Percentiles rank a stretch among this genome's conserved stretches.
Evolutionary conservation across 2,329 filamentous ascomycete species (phyloP).

Genomic region (Penicillium sp.): DNA sequence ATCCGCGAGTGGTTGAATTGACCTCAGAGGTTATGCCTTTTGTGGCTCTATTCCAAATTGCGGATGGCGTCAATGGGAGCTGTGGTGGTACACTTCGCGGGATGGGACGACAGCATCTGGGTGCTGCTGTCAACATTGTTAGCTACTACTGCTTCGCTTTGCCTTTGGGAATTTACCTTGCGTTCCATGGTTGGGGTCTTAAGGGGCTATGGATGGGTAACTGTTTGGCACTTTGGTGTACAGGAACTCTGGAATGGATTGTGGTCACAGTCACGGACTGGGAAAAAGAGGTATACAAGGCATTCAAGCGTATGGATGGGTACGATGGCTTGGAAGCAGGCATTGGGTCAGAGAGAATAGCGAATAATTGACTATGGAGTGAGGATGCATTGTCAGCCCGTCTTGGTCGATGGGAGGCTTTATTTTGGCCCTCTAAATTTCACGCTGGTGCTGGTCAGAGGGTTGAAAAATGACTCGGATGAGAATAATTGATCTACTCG

Average conservation of each 20-base stretch:
- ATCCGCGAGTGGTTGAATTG: slow-evolving; percentile 70
- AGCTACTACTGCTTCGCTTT: slow-evolving; percentile 84
- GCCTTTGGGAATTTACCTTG: slow-evolving; percentile 80
- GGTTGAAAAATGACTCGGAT: neutral
- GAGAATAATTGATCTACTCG: neutral
- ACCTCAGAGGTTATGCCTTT: slow-evolving; percentile 83
- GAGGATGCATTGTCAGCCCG: neutral
- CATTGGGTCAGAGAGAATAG: neutral
- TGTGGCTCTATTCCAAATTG: slow-evolving; percentile 88
- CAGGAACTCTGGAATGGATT: slow-evolving; percentile 76
- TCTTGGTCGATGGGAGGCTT: neutral
- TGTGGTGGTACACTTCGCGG: slow-evolving; percentile 81
- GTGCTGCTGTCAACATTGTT: slow-evolving; percentile 77
- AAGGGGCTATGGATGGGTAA: slow-evolving; percentile 82
- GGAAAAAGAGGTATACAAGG: slow-evolving; percentile 72
- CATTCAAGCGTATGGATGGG: slow-evolving; percentile 71
- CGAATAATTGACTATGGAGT: neutral
- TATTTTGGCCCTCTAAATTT: neutral
- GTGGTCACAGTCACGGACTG: slow-evolving; percentile 79
- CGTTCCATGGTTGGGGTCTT: slow-evolving; percentile 84
- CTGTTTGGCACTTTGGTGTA: slow-evolving; percentile 78
- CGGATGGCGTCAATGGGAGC: slow-evolving; percentile 82
- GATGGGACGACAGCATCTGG: slow-evolving; percentile 85
- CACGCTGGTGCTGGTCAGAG: neutral
- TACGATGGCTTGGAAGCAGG: slow-evolving; percentile 29